Conservation (phyloP, 2,329 filamentous ascomycete genomes). For the Botrytis sinoallii region DNA sequence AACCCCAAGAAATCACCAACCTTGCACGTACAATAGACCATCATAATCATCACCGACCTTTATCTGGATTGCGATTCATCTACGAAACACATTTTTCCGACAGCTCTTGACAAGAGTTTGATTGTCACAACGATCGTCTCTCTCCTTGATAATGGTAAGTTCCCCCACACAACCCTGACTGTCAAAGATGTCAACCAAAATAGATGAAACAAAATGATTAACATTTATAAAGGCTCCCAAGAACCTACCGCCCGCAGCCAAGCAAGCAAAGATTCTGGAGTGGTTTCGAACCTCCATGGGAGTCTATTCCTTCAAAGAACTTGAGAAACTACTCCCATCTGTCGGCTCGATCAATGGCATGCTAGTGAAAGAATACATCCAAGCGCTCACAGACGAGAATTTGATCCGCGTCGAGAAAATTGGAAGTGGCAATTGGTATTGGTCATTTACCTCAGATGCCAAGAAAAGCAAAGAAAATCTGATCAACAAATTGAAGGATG, state of each 20-base stretch:
- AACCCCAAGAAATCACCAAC: not conserved
- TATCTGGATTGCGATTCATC: not conserved
- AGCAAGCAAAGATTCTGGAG: conserved; percentile 54
- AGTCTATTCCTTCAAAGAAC: conserved; percentile 64
- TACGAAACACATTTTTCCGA: not conserved
- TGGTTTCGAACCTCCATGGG: conserved; percentile 59
- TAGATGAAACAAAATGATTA: conserved; percentile 10
- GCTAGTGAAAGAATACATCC: conserved; percentile 66
- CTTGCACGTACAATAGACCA: not conserved
- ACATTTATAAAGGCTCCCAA: conserved; percentile 46
- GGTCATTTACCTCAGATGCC: conserved; percentile 60
- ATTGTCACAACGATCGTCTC: not conserved
- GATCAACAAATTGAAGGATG: conserved; percentile 40
- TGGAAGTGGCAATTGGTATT: conserved; percentile 70
- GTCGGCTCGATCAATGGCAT: conserved; percentile 63
- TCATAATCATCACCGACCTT: not conserved
- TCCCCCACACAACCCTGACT: not conserved
- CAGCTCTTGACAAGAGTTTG: not conserved
- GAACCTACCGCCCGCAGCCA: conserved; percentile 53
- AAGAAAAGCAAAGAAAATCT: conserved; percentile 45
- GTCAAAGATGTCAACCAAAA: not conserved
- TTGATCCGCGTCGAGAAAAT: conserved; percentile 66
- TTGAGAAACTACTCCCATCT: conserved; percentile 61
- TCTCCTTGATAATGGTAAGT: conserved; percentile 1
- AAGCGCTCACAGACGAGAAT: conserved; percentile 58